Conservation (phyloP, 805 yeast genomes). For the Candida sithepensis region DNA sequence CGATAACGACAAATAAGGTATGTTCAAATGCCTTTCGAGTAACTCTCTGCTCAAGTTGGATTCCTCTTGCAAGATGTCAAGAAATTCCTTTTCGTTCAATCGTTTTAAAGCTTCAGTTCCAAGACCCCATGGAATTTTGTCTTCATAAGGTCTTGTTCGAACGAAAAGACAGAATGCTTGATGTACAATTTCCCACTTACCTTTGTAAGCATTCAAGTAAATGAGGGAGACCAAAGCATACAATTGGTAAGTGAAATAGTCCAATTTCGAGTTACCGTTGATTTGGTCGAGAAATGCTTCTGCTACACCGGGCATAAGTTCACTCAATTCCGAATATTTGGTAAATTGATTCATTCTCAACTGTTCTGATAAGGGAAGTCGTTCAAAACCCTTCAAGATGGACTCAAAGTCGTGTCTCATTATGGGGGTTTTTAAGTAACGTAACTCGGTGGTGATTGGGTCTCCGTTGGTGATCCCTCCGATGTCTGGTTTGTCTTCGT, state of each 20-base stretch:
- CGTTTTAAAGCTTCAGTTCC: slow-evolving; percentile 51
- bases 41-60: neutral
- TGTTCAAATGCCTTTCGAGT: neutral
- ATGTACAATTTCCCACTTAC: slow-evolving; percentile 56
- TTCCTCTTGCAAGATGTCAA: neutral
- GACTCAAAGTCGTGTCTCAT: neutral
- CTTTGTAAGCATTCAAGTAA: slow-evolving; percentile 43
- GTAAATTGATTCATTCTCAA: slow-evolving; percentile 13
- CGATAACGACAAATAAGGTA: neutral
- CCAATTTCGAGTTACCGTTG: neutral
- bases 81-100: slow-evolving; percentile 24
- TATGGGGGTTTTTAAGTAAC: too few relatives aligned
- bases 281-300: neutral
- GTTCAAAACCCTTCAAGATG: slow-evolving; percentile 11
- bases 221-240: slow-evolving; percentile 40
- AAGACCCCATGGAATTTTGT: slow-evolving; percentile 58
- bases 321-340: slow-evolving; percentile 6
- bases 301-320: neutral
- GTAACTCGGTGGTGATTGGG: neutral
- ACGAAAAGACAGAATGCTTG: slow-evolving; percentile 47
- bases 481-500: neutral
- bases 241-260: neutral
- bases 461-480: neutral
- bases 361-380: slow-evolving; percentile 8
- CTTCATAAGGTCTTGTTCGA: slow-evolving; percentile 46